Base-by-base conservation (phyloP, 2,329 filamentous ascomycete genomes). In the Phialemonium atrogriseum region DNA sequence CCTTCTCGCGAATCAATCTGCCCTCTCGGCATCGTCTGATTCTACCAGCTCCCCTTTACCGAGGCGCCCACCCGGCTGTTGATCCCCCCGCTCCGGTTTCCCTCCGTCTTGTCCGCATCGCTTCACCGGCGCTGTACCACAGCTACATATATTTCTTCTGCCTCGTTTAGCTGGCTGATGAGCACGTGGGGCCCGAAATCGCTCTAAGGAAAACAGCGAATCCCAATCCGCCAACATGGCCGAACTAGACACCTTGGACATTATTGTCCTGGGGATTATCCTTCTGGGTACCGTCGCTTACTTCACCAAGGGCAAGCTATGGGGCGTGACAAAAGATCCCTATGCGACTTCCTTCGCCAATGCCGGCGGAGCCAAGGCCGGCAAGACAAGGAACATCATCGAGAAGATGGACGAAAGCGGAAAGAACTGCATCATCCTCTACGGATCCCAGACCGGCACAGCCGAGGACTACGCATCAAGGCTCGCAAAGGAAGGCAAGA, bases 341-440 rank as follows among this genome's bases (percentile, higher is more conserved):
- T 94, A 94, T 59, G 84, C 84, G 45, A 75, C 70, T 49, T 77
- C 82, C 31, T 76, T 86, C 48, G 70, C 79, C 48, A 77, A 75
- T 55, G 73, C 75, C 52, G 77, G 74, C 58, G 75, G 72, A 43
- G 69, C 70, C 42, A 93, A 85, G 64, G 70, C 82, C 8, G 85
- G 80, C 46, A 88, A 87, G 66, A 89, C 88, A 38, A 73, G 91
- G 47, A 88, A 95, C 58, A 88, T 98, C 42, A 55, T 95, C 38
- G 84, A 96, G 70, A 94, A 94, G 66, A 83, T 98, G 79, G 84
- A 95, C 14, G 87, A 96, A 66, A 80, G 77, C 9, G 81, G 80
- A 59, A 98, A 96, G 68, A 96, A 98, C 66, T 95, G 89, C 59
- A 81, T 98, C 43, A 82, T 98, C 50, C 95, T 98, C 69, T 98